Conservation (phyloP, 768 basidiomycete species). For the Naganishia kalamii region DNA sequence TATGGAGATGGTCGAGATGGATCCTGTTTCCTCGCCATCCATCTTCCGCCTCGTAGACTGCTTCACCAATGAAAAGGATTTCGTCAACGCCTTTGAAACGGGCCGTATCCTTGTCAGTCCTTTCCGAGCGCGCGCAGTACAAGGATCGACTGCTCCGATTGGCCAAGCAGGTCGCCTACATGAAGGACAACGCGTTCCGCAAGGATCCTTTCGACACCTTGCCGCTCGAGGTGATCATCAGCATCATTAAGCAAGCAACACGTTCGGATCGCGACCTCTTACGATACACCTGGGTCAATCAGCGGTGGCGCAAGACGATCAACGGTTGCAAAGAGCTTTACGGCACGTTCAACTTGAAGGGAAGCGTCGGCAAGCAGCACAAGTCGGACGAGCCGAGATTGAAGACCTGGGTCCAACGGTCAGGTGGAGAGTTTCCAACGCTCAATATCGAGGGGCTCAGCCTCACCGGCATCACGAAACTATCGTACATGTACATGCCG, state of each 20-base stretch:
- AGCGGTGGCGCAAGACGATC: background rate
- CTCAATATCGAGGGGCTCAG: background rate
- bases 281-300: background rate
- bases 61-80: background rate
- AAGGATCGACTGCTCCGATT: background rate
- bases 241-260: background rate
- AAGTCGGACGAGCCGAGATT: background rate
- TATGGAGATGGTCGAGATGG: background rate
- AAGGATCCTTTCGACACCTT: background rate
- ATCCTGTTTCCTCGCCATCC: background rate
- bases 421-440: background rate
- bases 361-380: background rate
- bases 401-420: background rate
- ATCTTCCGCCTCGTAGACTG: background rate
- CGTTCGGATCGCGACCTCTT: background rate
- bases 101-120: background rate
- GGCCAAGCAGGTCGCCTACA: background rate
- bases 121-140: background rate
- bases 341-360: background rate
- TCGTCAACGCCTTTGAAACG: background rate
- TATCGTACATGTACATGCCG: background rate
- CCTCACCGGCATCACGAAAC: background rate
- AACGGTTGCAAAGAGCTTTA: background rate
- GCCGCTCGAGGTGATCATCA: background rate
- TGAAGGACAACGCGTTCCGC: background rate